Conservation (phyloP, 139 green algal species). For the Chlorella sp. region DNA sequence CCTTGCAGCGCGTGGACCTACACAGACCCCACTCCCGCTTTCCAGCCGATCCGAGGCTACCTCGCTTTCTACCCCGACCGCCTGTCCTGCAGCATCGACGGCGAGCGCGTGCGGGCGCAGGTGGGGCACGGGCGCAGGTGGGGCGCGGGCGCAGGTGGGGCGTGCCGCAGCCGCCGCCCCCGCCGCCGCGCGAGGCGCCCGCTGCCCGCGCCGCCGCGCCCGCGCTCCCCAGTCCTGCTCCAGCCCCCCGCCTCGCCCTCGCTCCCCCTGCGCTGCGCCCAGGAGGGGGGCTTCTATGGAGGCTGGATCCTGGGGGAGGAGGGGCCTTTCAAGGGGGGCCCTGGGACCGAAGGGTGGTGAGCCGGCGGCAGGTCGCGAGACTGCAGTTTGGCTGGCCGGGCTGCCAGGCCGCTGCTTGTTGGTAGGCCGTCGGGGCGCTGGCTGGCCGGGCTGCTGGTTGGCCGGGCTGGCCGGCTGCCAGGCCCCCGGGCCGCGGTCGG, state of each 20-base stretch:
- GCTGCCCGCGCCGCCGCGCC: too few relatives aligned
- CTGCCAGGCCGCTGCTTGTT: too few relatives aligned
- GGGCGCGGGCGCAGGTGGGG: not conserved
- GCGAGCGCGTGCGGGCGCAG: slow-evolving; percentile 38
- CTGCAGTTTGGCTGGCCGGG: too few relatives aligned
- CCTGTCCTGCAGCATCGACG: slow-evolving; percentile 48
- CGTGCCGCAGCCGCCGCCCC: not conserved
- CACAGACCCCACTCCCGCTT: slow-evolving; percentile 40
- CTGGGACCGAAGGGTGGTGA: slow-evolving; percentile 49
- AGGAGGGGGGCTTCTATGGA: slow-evolving; percentile 56
- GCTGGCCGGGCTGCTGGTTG: too few relatives aligned
- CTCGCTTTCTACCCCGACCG: slow-evolving; percentile 47
- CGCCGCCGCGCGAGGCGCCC: not conserved
- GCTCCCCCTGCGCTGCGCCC: not conserved
- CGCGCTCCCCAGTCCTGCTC: not conserved
- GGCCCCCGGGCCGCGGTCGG: too few relatives aligned
- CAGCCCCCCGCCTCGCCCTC: not conserved
- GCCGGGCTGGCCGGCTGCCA: too few relatives aligned
- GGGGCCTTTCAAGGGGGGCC: slow-evolving; percentile 53
- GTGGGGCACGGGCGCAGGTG: too few relatives aligned
- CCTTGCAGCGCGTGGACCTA: slow-evolving; percentile 47
- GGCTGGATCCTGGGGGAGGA: slow-evolving; percentile 53
- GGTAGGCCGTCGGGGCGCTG: too few relatives aligned
- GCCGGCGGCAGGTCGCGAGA: too few relatives aligned
- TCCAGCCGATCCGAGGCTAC: slow-evolving; percentile 36